Conservation (phyloP, 805 yeast species). For the Schwanniomyces occidentalis region DNA sequence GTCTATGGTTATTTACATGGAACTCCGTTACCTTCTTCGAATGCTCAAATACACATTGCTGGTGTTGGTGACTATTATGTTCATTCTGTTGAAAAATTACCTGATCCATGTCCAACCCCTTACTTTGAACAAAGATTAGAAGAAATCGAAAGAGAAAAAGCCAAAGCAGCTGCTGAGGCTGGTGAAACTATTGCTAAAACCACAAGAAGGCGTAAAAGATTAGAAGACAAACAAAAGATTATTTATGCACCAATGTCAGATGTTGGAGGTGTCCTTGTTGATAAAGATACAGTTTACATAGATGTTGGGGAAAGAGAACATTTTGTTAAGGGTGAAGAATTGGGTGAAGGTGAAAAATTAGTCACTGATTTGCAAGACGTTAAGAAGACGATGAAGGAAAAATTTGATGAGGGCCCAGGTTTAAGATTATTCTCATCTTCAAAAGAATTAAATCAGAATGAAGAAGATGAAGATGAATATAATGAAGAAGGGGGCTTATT, state of each 20-base stretch:
- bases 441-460: conserved; percentile 44
- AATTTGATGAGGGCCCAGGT: conserved; percentile 64
- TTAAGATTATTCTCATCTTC: conserved; percentile 71
- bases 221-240: conserved; percentile 90
- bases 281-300: conserved; percentile 95
- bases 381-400: conserved; percentile 56
- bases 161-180: conserved; percentile 61
- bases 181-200: conserved; percentile 57
- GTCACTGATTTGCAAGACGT: conserved; percentile 81
- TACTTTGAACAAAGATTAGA: conserved; percentile 82
- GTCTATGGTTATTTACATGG: conserved; percentile 95
- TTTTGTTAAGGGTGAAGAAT: conserved; percentile 64
- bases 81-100: conserved; percentile 77
- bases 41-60: conserved; percentile 86
- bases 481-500: conserved; percentile 33
- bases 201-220: conserved; percentile 73
- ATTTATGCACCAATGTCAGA: conserved; percentile 99
- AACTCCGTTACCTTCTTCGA: conserved; percentile 68
- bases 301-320: conserved; percentile 64
- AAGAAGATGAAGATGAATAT: conserved; percentile 40
- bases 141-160: conserved; percentile 73
- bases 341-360: conserved; percentile 83
- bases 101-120: conserved; percentile 99
- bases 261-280: conserved; percentile 97
- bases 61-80: conserved; percentile 92